Base-by-base conservation (phyloP, 192 early-diverging fungal genomes). In the Gamsiella multidivaricata region DNA sequence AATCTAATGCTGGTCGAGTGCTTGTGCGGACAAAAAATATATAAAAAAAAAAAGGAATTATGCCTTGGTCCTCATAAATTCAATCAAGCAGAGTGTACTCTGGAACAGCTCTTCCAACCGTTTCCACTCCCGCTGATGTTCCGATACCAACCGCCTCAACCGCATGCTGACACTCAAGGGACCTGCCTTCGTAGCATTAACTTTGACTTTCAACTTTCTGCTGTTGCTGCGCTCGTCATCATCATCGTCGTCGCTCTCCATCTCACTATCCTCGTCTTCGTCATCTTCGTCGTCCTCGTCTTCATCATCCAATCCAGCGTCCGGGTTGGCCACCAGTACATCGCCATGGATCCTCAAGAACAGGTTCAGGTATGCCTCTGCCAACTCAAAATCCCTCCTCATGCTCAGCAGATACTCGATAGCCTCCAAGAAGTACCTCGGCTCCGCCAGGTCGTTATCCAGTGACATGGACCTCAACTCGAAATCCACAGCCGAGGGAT, bases 381-480 rank as follows among this genome's bases (percentile, higher is more conserved):
- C 86, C 72, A 96, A 82, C 74, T 98, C 97, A 83, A 95, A 98
- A 70, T 97, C 94, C 32, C 85, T 87, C 59, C 90, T 84, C 9
- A 85, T 82, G 54, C 81, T 69, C 18, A 96, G 75, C 43, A 85
- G 84, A 36, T 73, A 88, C 37, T 82, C 80, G 8, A 93, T 65
- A 0, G 93, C 91, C 49, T 86, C 79, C 39, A 96, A 61, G 63
- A 96, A 94, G 29, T 83, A 81, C 46, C 82, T 83, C 56, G 92
- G 67, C n/a, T 88, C 80, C 25, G 69, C 63, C 32, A 92, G 68
- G 49, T 90, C 85, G 52, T 89, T 85, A 32, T 94, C 91, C 2
- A 91, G 71, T 7, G 85, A 85, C 63, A 96, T 80, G 28, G 90
- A 89, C 17, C 96, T 86, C 62, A 98, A 82, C 70, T 96, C 95